These are phyloP conservation scores for Bertia moriformis DNA, from an alignment of 2,329 filamentous ascomycete species.

Conservation along the genomic window DNA sequence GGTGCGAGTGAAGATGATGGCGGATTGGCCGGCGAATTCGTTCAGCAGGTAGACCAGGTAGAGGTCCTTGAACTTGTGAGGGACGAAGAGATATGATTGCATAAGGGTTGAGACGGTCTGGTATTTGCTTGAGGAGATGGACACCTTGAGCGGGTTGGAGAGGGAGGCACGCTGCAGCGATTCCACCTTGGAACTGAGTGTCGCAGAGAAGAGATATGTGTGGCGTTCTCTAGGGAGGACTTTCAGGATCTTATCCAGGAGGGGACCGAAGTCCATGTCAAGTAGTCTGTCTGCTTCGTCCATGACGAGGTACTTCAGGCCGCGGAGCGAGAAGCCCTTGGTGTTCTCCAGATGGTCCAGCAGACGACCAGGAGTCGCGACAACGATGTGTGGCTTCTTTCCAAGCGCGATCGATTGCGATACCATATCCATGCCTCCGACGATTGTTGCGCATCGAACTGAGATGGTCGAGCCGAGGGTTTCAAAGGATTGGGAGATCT, in stretches of 20 bases:
- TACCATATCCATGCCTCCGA: slow-evolving; percentile 60
- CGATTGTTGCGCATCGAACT: slow-evolving; percentile 23
- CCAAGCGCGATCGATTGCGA: slow-evolving; percentile 49
- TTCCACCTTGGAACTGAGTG: slow-evolving; percentile 53
- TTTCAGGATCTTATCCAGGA: slow-evolving; percentile 53
- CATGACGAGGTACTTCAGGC: slow-evolving; percentile 50
- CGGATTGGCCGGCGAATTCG: slow-evolving; percentile 39
- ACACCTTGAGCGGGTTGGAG: slow-evolving; percentile 42
- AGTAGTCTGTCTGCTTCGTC: slow-evolving; percentile 52
- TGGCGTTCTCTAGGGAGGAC: slow-evolving; percentile 37
- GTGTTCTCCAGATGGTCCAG: slow-evolving; percentile 56
- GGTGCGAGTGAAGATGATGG: slow-evolving; percentile 52
- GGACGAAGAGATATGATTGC: slow-evolving; percentile 47
- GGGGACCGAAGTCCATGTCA: slow-evolving; percentile 54
- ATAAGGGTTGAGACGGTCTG: slow-evolving; percentile 50
- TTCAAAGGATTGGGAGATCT: slow-evolving; percentile 49
- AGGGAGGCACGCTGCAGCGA: slow-evolving; percentile 50
- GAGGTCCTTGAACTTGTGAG: slow-evolving; percentile 50
- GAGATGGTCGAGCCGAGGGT: slow-evolving; percentile 45
- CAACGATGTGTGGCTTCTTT: slow-evolving; percentile 53
- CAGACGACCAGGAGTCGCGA: slow-evolving; percentile 49
- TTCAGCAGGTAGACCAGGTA: slow-evolving; percentile 50
- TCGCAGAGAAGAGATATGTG: slow-evolving; percentile 54
- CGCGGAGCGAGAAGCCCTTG: slow-evolving; percentile 47
- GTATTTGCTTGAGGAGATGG: slow-evolving; percentile 39